Evolutionary conservation across 805 yeast genomes (phyloP), one percentile per base, ranked within the genome.

Genomic region (Saccharomycopsis guyanensis): DNA sequence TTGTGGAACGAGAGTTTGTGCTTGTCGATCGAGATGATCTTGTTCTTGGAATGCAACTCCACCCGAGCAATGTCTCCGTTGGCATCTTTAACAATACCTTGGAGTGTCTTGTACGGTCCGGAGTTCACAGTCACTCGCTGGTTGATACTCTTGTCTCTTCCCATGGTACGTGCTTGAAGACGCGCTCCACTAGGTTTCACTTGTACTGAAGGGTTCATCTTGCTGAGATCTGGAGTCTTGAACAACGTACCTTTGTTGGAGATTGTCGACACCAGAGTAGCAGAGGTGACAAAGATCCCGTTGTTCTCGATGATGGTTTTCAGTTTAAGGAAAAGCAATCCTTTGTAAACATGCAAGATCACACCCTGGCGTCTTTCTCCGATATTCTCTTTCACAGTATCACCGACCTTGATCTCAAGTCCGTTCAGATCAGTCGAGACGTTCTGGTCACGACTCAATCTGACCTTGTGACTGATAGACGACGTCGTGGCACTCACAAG

Each of bases 31-130:
- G 91, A 86, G 51, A 89, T 79, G 50, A 84, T 85, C 62, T 91
- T 93, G 59, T 82, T 81, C 55, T 89, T 89, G 23, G 96, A 86
- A 63, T 93, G 97, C 53, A 93, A 73, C 66, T 93, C 98, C 38
- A 93, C 86, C 50, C 97, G 76, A 1, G 97, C 97, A 55, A 75
- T 76, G 12, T 83, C 83, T 52, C 94, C 98, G 57, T 87, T 93
- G 7, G 96, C 87, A 60, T 93, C 97, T 55, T 85, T 83, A 37
- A 93, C 86, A 54, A 86, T 84, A 61, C 98, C 98, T 68, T 82
- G 80, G 55, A 87, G 78, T 39, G 98, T 97, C 66, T 93, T 93
- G 63, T 91, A 87, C 40, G 78, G 79, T 25, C 95, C 93, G n/a
- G 96, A 87, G 58, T 84, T 80, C 41, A 93, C 84, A 53, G 87